Conservation (phyloP, 1,139 yeast genomes). For the Geotrichum carabidarum region DNA sequence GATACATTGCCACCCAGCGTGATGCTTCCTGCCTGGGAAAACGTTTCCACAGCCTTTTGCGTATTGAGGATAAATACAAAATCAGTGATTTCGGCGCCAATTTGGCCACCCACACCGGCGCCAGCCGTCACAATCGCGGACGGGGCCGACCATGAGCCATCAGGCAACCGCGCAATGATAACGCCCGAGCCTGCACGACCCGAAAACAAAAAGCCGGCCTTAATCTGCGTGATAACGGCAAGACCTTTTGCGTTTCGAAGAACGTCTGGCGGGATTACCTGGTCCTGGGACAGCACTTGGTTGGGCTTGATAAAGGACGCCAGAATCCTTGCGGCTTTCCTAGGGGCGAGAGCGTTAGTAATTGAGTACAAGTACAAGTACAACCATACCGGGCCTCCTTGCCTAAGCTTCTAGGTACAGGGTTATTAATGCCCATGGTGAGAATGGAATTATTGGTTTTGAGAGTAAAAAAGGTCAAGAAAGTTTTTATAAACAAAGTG, state of each 20-base stretch:
- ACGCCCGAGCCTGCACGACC: constrained; percentile 98
- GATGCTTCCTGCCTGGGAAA: constrained; percentile 89
- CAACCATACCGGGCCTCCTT: constrained; percentile 77
- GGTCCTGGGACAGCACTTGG: constrained; percentile 84
- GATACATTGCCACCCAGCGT: constrained; percentile 94
- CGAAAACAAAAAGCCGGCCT: constrained; percentile 92
- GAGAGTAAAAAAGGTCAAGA: not conserved
- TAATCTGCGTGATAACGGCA: constrained; percentile 68
- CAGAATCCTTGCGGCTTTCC: constrained; percentile 92
- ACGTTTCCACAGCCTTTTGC: constrained; percentile 83
- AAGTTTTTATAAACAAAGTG: not conserved
- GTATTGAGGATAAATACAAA: constrained; percentile 89
- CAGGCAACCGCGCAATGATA: constrained; percentile 87
- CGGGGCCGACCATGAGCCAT: constrained; percentile 97
- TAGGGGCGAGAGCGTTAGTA: constrained; percentile 27
- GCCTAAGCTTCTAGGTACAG: constrained; percentile 84
- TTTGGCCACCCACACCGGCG: constrained; percentile 97
- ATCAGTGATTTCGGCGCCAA: constrained; percentile 95
- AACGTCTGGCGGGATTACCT: constrained; percentile 82
- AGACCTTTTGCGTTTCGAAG: constrained; percentile 88
- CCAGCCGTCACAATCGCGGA: constrained; percentile 95
- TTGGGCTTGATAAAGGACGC: constrained; percentile 93
- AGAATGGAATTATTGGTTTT: not conserved
- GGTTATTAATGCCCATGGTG: constrained; percentile 78
- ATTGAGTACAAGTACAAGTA: not conserved